Conservation (phyloP, 345 rosid species). For the Pistacia atlantica region DNA sequence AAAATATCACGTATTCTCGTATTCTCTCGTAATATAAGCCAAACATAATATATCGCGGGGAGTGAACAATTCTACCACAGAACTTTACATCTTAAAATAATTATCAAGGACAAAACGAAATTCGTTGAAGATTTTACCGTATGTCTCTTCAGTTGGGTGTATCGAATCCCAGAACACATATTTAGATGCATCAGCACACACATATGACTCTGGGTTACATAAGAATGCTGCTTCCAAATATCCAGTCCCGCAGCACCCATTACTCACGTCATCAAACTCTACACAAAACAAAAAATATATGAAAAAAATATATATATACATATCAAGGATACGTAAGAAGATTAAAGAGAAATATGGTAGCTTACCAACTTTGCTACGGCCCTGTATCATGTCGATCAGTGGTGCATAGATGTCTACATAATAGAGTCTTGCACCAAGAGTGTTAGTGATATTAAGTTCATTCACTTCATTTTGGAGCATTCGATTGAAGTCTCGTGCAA, state of each 20-base stretch:
- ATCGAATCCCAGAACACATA: conserved; percentile 86
- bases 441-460: conserved; percentile 26
- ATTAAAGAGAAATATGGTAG: too few species aligned
- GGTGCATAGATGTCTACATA: conserved; percentile 43
- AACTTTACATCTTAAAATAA: conserved; percentile 19
- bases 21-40: too few species aligned
- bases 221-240: conserved; percentile 53
- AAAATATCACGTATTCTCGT: too few species aligned
- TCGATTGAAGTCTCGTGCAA: conserved; percentile 48
- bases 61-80: too few species aligned
- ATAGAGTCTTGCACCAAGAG: conserved; percentile 37
- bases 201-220: conserved; percentile 61
- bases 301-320: too few species aligned
- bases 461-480: conserved; percentile 53
- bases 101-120: conserved; percentile 39
- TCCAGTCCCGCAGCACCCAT: conserved; percentile 88
- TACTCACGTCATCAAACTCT: conserved; percentile 60
- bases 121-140: conserved; percentile 31
- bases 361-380: conserved; percentile 43
- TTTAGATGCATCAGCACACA: conserved; percentile 67
- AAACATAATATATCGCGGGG: too few species aligned
- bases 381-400: conserved; percentile 42
- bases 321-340: not conserved
- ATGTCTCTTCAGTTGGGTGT: conserved; percentile 75
- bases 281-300: not conserved